Conservation (phyloP, 73 alveolate species). For the Blepharisma japonicum region DNA sequence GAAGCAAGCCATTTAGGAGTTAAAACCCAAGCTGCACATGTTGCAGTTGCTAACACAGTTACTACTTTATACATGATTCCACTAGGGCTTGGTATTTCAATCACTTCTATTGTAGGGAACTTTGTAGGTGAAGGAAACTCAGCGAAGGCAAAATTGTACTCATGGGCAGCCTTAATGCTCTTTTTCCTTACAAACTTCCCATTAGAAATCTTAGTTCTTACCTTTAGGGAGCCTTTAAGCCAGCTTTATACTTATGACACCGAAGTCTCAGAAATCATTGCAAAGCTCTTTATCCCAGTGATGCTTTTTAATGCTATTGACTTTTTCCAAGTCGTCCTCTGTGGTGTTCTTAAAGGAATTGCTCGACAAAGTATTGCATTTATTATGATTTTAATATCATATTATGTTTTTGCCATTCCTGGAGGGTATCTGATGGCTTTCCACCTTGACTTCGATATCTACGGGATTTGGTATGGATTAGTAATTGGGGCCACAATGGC, state of each 20-base stretch:
- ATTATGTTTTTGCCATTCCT: background rate
- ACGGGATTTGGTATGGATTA: no score
- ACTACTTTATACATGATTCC: conserved; percentile 25
- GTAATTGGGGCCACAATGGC: no score
- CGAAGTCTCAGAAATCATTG: background rate
- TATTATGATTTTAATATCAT: background rate
- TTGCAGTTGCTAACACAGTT: conserved; percentile 27
- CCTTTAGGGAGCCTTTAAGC: background rate
- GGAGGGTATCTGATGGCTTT: no score
- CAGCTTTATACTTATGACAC: conserved; percentile 28
- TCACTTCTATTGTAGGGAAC: conserved; percentile 31
- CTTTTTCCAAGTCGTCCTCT: conserved; percentile 7
- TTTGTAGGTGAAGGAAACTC: conserved; percentile 31
- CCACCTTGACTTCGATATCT: no score
- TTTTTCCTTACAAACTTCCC: background rate
- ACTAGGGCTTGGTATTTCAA: conserved; percentile 24
- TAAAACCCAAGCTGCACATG: conserved; percentile 39
- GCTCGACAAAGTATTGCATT: conserved; percentile 32
- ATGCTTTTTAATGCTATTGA: conserved; percentile 21
- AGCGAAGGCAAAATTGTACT: conserved; percentile 28
- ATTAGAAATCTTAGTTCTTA: background rate
- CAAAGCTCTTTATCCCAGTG: background rate
- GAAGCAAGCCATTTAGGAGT: conserved; percentile 32
- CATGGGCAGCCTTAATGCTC: background rate
- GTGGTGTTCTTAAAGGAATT: conserved; percentile 38